Percentiles rank a stretch among this genome's conserved stretches.
Conservation (phyloP, 495 filamentous ascomycete species). For the Thozetella sp. region DNA sequence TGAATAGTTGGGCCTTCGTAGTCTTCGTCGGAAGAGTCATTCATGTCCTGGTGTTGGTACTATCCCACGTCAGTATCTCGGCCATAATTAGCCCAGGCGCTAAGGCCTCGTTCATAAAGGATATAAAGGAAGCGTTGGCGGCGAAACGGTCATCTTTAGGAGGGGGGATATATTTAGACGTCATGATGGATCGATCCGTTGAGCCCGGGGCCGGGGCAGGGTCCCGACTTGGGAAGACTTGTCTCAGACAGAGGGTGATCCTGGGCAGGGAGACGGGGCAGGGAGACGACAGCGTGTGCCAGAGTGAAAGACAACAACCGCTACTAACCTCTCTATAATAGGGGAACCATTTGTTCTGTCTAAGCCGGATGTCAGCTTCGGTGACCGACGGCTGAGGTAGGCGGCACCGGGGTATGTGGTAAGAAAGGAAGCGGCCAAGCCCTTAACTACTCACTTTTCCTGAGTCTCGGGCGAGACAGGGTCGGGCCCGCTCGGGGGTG, state of each 20-base stretch:
- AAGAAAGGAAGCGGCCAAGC: not conserved
- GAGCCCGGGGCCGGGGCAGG: too few species aligned
- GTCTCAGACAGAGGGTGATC: too few species aligned
- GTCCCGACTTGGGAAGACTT: too few species aligned
- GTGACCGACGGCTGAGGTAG: not conserved
- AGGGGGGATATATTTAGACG: too few species aligned
- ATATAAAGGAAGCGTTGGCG: too few species aligned
- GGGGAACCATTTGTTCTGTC: conserved; percentile 36
- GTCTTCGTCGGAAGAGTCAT: conserved; percentile 65
- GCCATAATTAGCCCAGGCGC: not conserved
- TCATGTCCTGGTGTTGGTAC: conserved; percentile 44
- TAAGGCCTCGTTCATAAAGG: not conserved
- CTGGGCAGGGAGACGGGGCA: not conserved
- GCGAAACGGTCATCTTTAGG: too few species aligned
- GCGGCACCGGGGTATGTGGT: not conserved
- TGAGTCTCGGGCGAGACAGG: conserved; percentile 26
- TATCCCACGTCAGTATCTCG: conserved; percentile 22
- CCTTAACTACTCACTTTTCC: conserved; percentile 27
- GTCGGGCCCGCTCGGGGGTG: conserved; percentile 28
- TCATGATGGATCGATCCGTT: too few species aligned
- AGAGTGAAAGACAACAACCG: not conserved
- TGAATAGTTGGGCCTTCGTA: conserved; percentile 53
- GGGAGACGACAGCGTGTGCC: not conserved
- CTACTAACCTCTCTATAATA: conserved; percentile 41
- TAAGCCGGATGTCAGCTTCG: conserved; percentile 8